Percentiles rank a stretch among this genome's conserved stretches.
These are phyloP conservation scores for Xylaria sp. DNA, from an alignment of 2,329 filamentous ascomycete species.

Conservation along the genomic window DNA sequence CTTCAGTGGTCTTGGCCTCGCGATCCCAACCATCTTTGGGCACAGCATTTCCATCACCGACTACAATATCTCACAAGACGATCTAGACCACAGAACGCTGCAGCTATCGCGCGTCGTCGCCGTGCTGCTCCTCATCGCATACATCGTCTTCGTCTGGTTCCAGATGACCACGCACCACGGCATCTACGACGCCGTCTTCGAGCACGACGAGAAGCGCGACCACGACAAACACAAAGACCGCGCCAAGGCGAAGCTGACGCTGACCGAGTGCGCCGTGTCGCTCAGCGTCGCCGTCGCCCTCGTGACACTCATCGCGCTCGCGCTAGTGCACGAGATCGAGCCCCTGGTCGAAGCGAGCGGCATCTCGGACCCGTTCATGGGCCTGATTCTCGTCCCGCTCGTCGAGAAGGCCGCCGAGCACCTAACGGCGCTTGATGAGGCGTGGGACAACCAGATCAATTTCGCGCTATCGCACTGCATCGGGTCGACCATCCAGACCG, in stretches of 20 bases:
- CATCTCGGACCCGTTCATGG: slow-evolving; percentile 66
- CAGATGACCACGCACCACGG: slow-evolving; percentile 81
- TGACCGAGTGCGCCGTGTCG: slow-evolving; percentile 77
- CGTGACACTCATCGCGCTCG: slow-evolving; percentile 79
- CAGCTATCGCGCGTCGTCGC: slow-evolving; percentile 77
- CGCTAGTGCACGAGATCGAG: slow-evolving; percentile 78
- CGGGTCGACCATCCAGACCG: slow-evolving; percentile 88
- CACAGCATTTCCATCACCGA: slow-evolving; percentile 54
- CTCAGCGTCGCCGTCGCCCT: slow-evolving; percentile 72
- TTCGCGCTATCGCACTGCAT: slow-evolving; percentile 87
- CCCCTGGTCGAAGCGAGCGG: slow-evolving; percentile 60
- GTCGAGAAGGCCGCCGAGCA: slow-evolving; percentile 91
- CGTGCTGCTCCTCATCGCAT: slow-evolving; percentile 76
- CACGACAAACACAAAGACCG: slow-evolving; percentile 70
- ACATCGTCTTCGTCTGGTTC: slow-evolving; percentile 74
- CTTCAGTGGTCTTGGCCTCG: slow-evolving; percentile 60
- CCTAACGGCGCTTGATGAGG: slow-evolving; percentile 85
- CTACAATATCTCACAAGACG: slow-evolving; percentile 44
- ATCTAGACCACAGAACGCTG: slow-evolving; percentile 65
- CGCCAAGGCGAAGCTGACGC: slow-evolving; percentile 74
- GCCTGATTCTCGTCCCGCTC: slow-evolving; percentile 81
- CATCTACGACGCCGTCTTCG: slow-evolving; percentile 79
- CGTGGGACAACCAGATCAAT: slow-evolving; percentile 86
- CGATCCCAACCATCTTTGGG: slow-evolving; percentile 68
- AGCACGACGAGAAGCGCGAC: slow-evolving; percentile 75